phyloP scores from a whole-genome alignment of 1,284 basidiomycete species.

The Apiotrichum sp. region DNA sequence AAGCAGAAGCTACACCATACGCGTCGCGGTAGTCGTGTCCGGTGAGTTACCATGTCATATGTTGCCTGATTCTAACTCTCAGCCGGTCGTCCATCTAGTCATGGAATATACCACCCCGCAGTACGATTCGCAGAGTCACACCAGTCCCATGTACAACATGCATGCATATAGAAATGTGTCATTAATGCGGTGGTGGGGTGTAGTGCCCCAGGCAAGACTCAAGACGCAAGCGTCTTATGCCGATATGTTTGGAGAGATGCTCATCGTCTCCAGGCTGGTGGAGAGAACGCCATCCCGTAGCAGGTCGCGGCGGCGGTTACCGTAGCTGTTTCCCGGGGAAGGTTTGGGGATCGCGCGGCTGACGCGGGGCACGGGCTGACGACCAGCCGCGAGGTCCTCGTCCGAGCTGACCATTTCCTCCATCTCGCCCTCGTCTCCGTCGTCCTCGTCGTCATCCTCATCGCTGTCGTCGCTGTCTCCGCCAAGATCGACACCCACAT shows the following conservation, averaged over 20 bases:
- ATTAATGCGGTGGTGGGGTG: not conserved
- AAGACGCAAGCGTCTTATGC: not conserved
- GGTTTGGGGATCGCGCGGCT: not conserved
- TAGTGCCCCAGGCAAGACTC: too few relatives aligned
- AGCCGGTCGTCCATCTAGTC: slow-evolving; percentile 12
- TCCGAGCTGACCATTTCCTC: not conserved
- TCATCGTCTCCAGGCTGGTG: slow-evolving; percentile 42
- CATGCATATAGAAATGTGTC: not conserved
- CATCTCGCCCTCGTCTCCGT: slow-evolving; percentile 40
- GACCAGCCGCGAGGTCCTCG: not conserved
- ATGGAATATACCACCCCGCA: too few relatives aligned
- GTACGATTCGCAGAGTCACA: too few relatives aligned
- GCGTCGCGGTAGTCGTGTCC: slow-evolving; percentile 32
- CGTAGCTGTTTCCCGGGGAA: slow-evolving; percentile 1
- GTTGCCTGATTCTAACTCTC: slow-evolving; percentile 9
- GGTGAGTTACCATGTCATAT: slow-evolving; percentile 6
- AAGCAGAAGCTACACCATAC: slow-evolving; percentile 28
- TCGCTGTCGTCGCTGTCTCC: slow-evolving; percentile 37
- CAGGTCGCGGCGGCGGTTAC: slow-evolving; percentile 7
- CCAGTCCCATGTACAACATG: slow-evolving; percentile 2
- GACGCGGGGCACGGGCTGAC: slow-evolving; percentile 7
- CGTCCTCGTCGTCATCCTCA: slow-evolving; percentile 50
- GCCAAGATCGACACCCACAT: slow-evolving; percentile 47
- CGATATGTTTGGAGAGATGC: slow-evolving; percentile 29
- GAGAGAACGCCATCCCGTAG: slow-evolving; percentile 30